These are phyloP conservation scores for Carex pumila DNA, from an alignment of 176 grass and related monocot species.

Conservation along the genomic window DNA sequence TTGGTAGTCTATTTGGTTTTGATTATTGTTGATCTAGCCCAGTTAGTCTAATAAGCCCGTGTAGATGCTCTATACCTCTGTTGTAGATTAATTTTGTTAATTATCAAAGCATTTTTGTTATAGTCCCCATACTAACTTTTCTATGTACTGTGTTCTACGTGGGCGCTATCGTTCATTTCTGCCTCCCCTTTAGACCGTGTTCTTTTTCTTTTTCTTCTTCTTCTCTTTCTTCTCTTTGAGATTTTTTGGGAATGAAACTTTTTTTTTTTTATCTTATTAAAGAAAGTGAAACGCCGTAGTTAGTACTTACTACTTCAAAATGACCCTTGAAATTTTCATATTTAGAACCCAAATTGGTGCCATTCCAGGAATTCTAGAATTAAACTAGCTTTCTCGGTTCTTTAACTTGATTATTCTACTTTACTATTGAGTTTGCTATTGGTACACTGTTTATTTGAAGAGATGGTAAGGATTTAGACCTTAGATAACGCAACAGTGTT, in stretches of 20 bases:
- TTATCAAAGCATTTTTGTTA: background rate
- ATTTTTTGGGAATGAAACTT: background rate
- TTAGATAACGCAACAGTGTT: background rate
- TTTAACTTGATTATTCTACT: background rate
- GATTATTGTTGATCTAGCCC: conserved; percentile 25
- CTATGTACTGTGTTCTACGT: background rate
- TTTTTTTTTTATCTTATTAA: background rate
- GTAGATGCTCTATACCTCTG: background rate
- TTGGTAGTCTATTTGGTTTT: conserved; percentile 9
- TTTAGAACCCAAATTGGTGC: background rate
- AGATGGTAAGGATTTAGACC: background rate
- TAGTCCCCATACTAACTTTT: background rate
- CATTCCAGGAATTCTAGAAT: background rate
- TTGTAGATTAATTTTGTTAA: conserved; percentile 2
- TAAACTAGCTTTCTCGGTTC: background rate
- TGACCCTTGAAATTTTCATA: background rate
- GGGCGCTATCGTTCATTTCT: background rate
- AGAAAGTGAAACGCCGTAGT: background rate
- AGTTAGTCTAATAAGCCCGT: background rate
- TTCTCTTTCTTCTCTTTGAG: background rate
- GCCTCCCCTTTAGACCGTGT: background rate
- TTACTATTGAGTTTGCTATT: background rate
- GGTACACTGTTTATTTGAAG: background rate
- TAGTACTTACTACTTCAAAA: background rate
- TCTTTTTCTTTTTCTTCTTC: background rate